Conservation (phyloP, 306 rosid genomes). For the Cucurbita maxima region DNA sequence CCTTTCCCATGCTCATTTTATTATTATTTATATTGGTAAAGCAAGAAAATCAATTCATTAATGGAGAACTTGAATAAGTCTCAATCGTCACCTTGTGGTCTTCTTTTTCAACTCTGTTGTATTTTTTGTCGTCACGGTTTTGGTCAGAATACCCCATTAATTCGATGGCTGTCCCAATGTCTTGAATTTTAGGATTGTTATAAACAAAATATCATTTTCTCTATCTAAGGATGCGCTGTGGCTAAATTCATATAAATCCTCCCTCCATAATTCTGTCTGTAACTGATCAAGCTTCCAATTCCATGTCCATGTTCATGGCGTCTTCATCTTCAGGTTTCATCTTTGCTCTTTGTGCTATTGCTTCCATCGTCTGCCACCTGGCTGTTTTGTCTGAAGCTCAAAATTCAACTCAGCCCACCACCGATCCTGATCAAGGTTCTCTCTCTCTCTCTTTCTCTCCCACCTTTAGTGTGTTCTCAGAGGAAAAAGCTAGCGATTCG, state of each 20-base stretch:
- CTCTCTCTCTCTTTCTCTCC: slow-evolving; percentile 2
- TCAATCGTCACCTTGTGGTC: background rate
- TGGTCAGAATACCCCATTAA: background rate
- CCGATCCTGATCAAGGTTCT: slow-evolving; percentile 53
- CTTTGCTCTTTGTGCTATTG: slow-evolving; percentile 1
- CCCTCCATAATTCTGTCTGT: background rate
- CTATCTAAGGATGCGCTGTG: background rate
- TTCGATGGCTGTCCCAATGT: background rate
- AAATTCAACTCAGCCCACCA: slow-evolving; percentile 26
- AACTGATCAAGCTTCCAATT: too few species aligned
- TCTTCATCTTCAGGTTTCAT: background rate
- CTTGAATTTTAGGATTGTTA: background rate
- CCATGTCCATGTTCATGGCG: background rate
- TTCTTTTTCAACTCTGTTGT: background rate
- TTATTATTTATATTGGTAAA: background rate
- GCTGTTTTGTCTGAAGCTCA: slow-evolving; percentile 17
- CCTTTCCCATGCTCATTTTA: background rate
- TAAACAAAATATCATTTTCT: background rate
- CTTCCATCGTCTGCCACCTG: slow-evolving; percentile 12
- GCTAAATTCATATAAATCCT: background rate
- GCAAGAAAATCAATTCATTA: background rate
- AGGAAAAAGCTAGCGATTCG: background rate
- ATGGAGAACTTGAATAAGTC: background rate
- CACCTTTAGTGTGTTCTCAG: background rate
- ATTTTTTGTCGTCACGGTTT: background rate